Evolutionary conservation across 106 monocot genomes (phyloP).

Genomic region (Alisma plantagoaquatica): DNA sequence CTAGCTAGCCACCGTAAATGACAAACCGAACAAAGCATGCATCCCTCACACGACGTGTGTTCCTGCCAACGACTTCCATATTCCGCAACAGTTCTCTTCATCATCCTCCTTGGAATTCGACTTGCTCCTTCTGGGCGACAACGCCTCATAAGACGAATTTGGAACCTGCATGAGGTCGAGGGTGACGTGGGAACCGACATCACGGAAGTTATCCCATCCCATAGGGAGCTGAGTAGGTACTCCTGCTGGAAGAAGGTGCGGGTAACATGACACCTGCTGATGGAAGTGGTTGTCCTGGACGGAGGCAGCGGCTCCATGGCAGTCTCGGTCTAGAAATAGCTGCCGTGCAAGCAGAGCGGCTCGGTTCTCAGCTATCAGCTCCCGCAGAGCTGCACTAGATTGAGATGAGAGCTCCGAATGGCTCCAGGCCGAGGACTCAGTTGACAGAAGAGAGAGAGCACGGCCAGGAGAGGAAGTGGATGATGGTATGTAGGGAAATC

Average conservation of each 20-base stretch:
- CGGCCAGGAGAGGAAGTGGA: constrained; percentile 24
- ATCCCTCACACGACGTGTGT: constrained; percentile 25
- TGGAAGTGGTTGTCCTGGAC: no score
- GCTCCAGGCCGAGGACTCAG: constrained; percentile 28
- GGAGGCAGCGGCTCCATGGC: no score
- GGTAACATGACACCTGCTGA: background rate
- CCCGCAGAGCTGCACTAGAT: constrained; percentile 50
- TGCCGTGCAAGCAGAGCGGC: constrained; percentile 38
- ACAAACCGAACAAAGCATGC: no score
- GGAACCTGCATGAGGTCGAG: constrained; percentile 58
- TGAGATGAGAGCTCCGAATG: constrained; percentile 44
- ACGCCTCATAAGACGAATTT: constrained; percentile 14
- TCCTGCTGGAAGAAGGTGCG: constrained; percentile 8
- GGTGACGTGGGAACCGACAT: constrained; percentile 21
- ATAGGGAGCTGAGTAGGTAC: background rate
- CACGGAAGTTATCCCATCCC: constrained; percentile 25
- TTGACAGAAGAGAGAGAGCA: constrained; percentile 98
- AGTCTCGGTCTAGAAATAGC: constrained; percentile 9
- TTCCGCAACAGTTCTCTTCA: constrained; percentile 36
- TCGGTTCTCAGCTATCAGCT: constrained; percentile 72
- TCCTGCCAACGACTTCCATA: constrained; percentile 36
- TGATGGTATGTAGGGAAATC: constrained; percentile 18
- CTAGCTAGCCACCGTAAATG: no score
- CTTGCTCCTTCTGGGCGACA: constrained; percentile 4
- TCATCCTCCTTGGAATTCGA: constrained; percentile 19